phyloP scores from a whole-genome alignment of 2,329 filamentous ascomycete species.

The Penicillium sp. region DNA sequence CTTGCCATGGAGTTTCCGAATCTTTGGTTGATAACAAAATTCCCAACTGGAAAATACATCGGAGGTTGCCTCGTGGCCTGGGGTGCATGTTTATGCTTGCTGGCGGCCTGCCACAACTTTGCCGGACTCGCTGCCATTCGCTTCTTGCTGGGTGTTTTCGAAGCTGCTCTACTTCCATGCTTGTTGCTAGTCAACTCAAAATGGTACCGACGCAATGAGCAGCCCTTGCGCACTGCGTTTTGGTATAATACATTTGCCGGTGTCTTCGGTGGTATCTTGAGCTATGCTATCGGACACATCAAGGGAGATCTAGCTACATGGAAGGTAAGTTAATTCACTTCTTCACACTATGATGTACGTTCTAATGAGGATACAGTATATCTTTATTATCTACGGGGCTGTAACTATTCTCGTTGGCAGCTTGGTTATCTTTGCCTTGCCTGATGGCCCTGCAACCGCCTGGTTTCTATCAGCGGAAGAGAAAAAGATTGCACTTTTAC shows the following conservation, averaged over 20 bases:
- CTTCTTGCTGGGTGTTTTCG: not conserved
- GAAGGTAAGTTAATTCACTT: not conserved
- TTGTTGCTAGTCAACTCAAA: not conserved
- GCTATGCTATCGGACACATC: not conserved
- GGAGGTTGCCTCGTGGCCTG: too few species aligned
- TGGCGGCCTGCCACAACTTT: not conserved
- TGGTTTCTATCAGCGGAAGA: not conserved
- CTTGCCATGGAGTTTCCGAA: too few species aligned
- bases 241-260: not conserved
- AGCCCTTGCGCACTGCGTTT: not conserved
- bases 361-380: not conserved
- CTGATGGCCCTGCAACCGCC: not conserved
- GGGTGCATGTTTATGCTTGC: too few species aligned
- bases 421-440: not conserved
- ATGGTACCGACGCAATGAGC: not conserved
- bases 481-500: not conserved
- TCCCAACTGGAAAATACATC: too few species aligned
- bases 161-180: not conserved
- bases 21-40: too few species aligned
- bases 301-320: not conserved
- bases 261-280: not conserved
- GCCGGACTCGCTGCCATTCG: not conserved
- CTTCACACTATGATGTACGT: not conserved
- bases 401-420: not conserved
- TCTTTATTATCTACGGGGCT: not conserved